A percentile compares a stretch with the other conserved stretches of the same genome.
phyloP scores from a whole-genome alignment of 2,329 filamentous ascomycete species.

The Claviceps sorghi region DNA sequence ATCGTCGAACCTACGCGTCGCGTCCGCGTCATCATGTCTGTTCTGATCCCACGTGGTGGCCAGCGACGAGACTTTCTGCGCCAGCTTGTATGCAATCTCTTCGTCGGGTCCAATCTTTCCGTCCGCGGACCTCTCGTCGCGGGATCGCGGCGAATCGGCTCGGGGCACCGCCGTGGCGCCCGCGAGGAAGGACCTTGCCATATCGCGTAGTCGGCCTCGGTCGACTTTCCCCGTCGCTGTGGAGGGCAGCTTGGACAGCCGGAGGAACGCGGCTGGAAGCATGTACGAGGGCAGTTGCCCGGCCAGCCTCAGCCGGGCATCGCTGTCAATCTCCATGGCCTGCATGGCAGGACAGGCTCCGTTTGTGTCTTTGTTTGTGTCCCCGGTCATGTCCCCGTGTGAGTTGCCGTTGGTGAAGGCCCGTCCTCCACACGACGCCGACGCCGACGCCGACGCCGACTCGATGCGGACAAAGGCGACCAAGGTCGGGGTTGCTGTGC shows the following conservation, averaged over 20 bases:
- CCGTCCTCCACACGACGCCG: too few species aligned
- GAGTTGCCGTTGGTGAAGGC: neutral
- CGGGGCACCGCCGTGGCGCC: neutral
- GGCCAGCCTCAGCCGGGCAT: neutral
- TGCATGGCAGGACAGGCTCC: neutral
- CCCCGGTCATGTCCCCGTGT: too few species aligned
- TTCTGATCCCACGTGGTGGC: neutral
- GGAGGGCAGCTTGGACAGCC: conserved; percentile 5
- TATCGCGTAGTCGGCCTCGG: conserved; percentile 4
- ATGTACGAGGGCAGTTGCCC: conserved; percentile 7
- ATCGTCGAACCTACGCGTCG: neutral
- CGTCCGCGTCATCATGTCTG: neutral
- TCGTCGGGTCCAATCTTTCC: neutral
- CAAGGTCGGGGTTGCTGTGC: neutral
- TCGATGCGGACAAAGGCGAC: neutral
- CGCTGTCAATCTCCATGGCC: neutral
- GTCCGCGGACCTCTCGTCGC: neutral
- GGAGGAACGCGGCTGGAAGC: conserved; percentile 8
- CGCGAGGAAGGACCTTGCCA: neutral
- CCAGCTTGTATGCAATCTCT: neutral
- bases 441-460: too few species aligned
- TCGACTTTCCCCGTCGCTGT: conserved; percentile 7
- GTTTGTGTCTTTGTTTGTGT: too few species aligned
- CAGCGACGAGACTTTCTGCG: neutral
- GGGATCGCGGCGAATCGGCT: neutral